Base-by-base conservation (phyloP, 75 land plant genomes). In the Picea sitchensis region DNA sequence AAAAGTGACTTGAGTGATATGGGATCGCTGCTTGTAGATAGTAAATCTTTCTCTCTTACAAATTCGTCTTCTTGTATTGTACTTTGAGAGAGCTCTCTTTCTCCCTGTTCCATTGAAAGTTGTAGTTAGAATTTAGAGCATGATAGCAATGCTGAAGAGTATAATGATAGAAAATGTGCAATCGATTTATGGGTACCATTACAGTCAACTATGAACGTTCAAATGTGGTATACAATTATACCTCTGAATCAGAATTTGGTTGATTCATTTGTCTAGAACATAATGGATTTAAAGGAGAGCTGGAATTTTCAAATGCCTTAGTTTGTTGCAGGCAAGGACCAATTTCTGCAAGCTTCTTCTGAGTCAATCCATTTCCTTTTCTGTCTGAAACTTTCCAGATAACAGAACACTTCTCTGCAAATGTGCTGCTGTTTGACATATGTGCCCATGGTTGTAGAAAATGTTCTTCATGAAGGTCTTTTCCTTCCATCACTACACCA, bases 291-390 rank as follows among this genome's bases (percentile, higher is more conserved):
- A 71, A 71, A 41, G 74, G 26, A 63, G 77, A 76, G 32, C 8
- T 15, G 30, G 20, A 59, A 57, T 32, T 54, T n/a, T 64, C 12
- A 4, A 41, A 36, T 23, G 56, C 13, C 31, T 75, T 65, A 57
- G 78, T 21, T 30, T 58, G 72, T n/a, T 76, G 74, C 73, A 59
- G 73, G 20, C 78, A 41, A 72, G 83, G 80, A 57, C 38, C 76
- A 30, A 77, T 61, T 80, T 57, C 34, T 72, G 89, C 87, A 59
- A 85, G 36, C 54, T 76, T 61, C 60, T 76, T 80, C 14, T 80
- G 79, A 38, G 75, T 78, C 51, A 77, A 34, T 74, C 65, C 78
- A 80, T 85, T 88, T 23, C 23, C 82, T 61, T 73, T 76, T 61
- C 34, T 59, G 80, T 64, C 58, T 5, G 73, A 74, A 75, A 78